Evolutionary conservation across 164 flowering plant genomes (phyloP).

Genomic region (Stephania yunnanensis): DNA sequence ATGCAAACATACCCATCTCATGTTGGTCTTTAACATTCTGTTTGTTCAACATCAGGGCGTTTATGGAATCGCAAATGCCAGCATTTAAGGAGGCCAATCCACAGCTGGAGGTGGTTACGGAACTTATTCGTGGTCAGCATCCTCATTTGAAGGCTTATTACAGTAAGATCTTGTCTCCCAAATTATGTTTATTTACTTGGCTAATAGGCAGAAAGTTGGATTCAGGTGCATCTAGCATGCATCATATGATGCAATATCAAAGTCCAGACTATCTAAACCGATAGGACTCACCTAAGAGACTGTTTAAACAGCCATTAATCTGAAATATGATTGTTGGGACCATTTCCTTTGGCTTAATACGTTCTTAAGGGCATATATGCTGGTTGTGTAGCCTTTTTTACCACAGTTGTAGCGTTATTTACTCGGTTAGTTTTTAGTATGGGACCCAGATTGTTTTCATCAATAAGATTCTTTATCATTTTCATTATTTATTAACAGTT

Average conservation of each 20-base stretch:
- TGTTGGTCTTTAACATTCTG: neutral
- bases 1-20: no score
- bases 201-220: no score
- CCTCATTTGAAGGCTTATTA: slow-evolving; percentile 75
- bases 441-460: neutral
- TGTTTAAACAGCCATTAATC: neutral
- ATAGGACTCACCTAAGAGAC: neutral
- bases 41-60: slow-evolving; percentile 48
- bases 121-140: slow-evolving; percentile 86
- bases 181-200: neutral
- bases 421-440: neutral
- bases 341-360: neutral
- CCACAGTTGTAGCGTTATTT: no score
- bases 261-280: neutral
- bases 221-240: neutral
- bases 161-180: slow-evolving; percentile 37
- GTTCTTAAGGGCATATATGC: neutral
- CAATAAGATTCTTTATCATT: neutral
- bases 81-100: slow-evolving; percentile 66
- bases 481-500: no score
- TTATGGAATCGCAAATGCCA: slow-evolving; percentile 80
- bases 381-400: neutral
- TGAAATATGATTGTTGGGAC: neutral
- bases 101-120: slow-evolving; percentile 78
- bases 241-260: neutral